Base-by-base conservation (phyloP, 257 asterid genomes). In the Gentiana straminea region DNA sequence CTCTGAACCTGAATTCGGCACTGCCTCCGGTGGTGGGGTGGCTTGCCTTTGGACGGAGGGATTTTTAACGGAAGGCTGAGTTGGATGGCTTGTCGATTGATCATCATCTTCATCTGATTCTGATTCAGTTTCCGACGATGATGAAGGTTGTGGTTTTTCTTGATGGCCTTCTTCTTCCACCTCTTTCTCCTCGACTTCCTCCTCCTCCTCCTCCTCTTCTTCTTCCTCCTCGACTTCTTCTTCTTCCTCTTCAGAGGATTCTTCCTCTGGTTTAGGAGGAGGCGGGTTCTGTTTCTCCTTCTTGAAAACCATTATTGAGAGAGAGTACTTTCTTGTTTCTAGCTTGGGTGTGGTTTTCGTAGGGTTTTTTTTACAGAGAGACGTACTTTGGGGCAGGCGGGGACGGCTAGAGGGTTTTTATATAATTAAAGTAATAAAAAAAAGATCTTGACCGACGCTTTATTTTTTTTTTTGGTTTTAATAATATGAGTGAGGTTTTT, bases 271-370 rank as follows among this genome's bases (percentile, higher is more conserved):
- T 2, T 68, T 57, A 38, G 72, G 58, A 65, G 75, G 36, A 13
- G 69, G 78, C 33, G 68, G 65, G 36, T 69, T 11, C 48, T 52
- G 35, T 37, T 45, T 13, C 11, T 39, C 1, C 49, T 64, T 65
- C 54, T 57, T 64, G 24, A 65, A 72, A 0, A 68, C 70, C 77
- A 72, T 72, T 11, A 51, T 1, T 11, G 47, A 38, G 24, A 34
- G 3, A 9, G 51, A 41, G 7, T 41, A 10, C 10, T 5, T 5
- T 41, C 9, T 41, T 2, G 46, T 5, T 1, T 41, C 46, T 41
- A 0, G 6, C 9, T 41, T 41, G 46, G 9, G 46, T 41, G 9
- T 41, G 46, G 46, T 2, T 41, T 41, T 41, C 46, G 7, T 10
- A 41, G 46, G 46, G 46, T 3, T 41, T 41, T 24, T 24, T 24